Evolutionary conservation across 345 rosid genomes (phyloP).

Genomic region (Luvunga scandens): DNA sequence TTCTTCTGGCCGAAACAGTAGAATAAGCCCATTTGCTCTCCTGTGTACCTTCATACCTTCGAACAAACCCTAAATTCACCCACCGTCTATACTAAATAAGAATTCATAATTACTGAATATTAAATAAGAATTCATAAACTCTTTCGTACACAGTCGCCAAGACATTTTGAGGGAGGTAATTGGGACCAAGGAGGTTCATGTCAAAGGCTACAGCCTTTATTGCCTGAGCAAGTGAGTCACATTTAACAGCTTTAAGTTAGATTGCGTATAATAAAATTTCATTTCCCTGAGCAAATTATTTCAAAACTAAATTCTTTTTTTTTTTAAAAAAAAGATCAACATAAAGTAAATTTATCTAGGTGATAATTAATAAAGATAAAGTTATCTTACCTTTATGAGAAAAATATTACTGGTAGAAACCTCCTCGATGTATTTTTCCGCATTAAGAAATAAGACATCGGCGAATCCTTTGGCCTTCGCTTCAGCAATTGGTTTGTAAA

Average conservation of each 20-base stretch:
- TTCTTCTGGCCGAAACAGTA: conserved; percentile 38
- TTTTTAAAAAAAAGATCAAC: neutral
- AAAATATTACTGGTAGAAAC: conserved; percentile 58
- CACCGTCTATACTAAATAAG: neutral
- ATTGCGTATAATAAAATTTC: neutral
- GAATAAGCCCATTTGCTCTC: conserved; percentile 21
- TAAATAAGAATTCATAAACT: conserved; percentile 22
- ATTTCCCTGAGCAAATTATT: conserved; percentile 29
- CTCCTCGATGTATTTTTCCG: conserved; percentile 63
- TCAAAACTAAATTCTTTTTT: neutral
- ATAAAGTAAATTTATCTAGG: neutral
- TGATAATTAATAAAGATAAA: neutral
- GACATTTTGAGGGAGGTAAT: conserved; percentile 99
- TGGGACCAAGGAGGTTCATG: conserved; percentile 99
- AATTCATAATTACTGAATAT: too few species aligned
- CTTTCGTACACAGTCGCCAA: conserved; percentile 82
- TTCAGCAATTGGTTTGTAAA: conserved; percentile 34
- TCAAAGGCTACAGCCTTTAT: conserved; percentile 48
- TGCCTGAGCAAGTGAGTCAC: conserved; percentile 53
- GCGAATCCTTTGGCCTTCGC: conserved; percentile 70
- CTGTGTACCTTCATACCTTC: conserved; percentile 39
- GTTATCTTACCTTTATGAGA: conserved; percentile 45
- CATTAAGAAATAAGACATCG: conserved; percentile 61
- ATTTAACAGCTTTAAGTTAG: neutral
- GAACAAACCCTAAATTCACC: conserved; percentile 27